These are phyloP conservation scores for Phytomonas francai DNA, from an alignment of 208 protist genomes.

Conservation along the genomic window DNA sequence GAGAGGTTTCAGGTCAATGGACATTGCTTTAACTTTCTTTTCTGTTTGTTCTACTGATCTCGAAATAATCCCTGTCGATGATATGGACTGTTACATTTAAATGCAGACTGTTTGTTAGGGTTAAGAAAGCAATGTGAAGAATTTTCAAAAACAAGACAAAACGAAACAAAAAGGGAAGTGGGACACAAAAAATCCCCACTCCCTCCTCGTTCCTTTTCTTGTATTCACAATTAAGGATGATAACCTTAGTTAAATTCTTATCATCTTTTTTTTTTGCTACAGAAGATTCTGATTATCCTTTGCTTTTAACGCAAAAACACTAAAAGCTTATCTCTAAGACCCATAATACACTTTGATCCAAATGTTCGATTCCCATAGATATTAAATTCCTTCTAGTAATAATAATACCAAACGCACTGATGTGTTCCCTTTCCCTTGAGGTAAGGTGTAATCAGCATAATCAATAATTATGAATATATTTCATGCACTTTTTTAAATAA, in stretches of 20 bases:
- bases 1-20: conserved; percentile 1
- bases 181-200: no score
- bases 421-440: not conserved
- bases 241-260: conserved; percentile 11
- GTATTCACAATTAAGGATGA: not conserved
- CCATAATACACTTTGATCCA: not conserved
- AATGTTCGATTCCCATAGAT: not conserved
- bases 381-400: not conserved
- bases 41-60: not conserved
- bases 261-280: conserved; percentile 10
- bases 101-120: not conserved
- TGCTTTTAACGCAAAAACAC: not conserved
- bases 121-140: not conserved
- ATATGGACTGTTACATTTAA: not conserved
- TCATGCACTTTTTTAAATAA: conserved; percentile 1
- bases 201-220: not conserved
- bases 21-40: not conserved
- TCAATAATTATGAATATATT: not conserved
- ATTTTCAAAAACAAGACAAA: not conserved
- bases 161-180: no score
- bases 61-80: not conserved
- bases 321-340: not conserved
- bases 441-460: not conserved
- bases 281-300: not conserved
- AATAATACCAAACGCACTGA: not conserved